Evolutionary conservation across 2,329 filamentous ascomycete genomes (phyloP).

Genomic region (Fusarium denticulatum): DNA sequence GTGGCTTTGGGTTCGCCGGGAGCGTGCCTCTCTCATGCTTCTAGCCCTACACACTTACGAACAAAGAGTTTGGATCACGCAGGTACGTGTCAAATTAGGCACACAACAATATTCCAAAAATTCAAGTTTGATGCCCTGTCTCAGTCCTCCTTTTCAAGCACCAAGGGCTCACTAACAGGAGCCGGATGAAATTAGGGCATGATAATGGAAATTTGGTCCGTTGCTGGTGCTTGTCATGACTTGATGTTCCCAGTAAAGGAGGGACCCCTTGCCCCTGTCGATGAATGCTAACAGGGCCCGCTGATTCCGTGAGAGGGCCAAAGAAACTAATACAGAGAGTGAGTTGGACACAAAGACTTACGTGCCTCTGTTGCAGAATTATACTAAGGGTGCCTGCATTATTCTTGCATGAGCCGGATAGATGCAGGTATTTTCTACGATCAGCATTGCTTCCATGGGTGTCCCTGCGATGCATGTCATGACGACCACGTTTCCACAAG

Average conservation of each 20-base stretch:
- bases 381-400: constrained; percentile 17
- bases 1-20: constrained; percentile 34
- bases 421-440: constrained; percentile 20
- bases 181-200: constrained; percentile 29
- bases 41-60: constrained; percentile 33
- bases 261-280: constrained; percentile 25
- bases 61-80: constrained; percentile 24
- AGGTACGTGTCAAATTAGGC: constrained; percentile 32
- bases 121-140: constrained; percentile 29
- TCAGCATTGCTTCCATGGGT: constrained; percentile 25
- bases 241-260: constrained; percentile 29
- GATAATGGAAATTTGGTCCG: constrained; percentile 39
- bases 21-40: constrained; percentile 27
- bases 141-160: constrained; percentile 32
- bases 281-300: constrained; percentile 19
- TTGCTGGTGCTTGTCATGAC: constrained; percentile 24
- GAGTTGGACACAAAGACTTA: constrained; percentile 23
- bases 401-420: constrained; percentile 17
- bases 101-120: constrained; percentile 33
- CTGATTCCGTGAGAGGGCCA: constrained; percentile 23
- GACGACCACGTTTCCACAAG: constrained; percentile 35
- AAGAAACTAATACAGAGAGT: constrained; percentile 12
- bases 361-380: not conserved
- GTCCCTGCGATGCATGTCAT: constrained; percentile 38
- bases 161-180: constrained; percentile 24